These are phyloP conservation scores for Fusarium veterinarium DNA, from an alignment of 2,329 filamentous ascomycete genomes.

Conservation along the genomic window DNA sequence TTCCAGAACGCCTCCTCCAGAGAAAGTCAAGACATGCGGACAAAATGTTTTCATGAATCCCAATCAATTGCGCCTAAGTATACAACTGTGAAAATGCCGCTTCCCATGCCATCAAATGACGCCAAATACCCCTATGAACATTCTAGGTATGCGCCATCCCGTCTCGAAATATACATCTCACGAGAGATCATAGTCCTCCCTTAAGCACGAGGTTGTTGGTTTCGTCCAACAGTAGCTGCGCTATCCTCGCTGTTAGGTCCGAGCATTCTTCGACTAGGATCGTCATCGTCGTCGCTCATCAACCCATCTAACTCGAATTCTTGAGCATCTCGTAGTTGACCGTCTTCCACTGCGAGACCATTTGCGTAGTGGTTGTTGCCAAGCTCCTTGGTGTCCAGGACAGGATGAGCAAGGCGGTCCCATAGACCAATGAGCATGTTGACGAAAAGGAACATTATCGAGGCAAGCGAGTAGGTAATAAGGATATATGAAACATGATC, in stretches of 20 bases:
- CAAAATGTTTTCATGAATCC: background rate
- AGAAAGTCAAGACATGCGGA: background rate
- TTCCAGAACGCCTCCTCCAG: conserved; percentile 20
- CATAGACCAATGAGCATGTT: conserved; percentile 89
- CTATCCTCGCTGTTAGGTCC: conserved; percentile 17
- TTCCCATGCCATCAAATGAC: background rate
- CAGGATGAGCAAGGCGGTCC: conserved; percentile 66
- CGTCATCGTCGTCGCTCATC: conserved; percentile 88
- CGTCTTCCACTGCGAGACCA: conserved; percentile 58
- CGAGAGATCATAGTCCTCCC: background rate
- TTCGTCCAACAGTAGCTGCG: conserved; percentile 51
- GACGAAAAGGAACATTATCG: conserved; percentile 89
- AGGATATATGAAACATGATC: conserved; percentile 93
- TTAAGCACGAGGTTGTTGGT: conserved; percentile 41
- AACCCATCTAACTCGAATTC: conserved; percentile 94
- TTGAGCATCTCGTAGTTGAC: conserved; percentile 80
- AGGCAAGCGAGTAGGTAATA: conserved; percentile 90
- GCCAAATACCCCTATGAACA: background rate
- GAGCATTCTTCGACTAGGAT: conserved; percentile 56
- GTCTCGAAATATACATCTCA: background rate
- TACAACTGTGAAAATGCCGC: background rate
- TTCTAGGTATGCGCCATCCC: background rate
- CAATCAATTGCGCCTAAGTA: conserved; percentile 2
- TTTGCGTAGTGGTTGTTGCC: conserved; percentile 51
- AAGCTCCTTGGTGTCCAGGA: conserved; percentile 51